Conservation (phyloP, 176 grass and related monocot genomes). For the Saccharum spontaneum region DNA sequence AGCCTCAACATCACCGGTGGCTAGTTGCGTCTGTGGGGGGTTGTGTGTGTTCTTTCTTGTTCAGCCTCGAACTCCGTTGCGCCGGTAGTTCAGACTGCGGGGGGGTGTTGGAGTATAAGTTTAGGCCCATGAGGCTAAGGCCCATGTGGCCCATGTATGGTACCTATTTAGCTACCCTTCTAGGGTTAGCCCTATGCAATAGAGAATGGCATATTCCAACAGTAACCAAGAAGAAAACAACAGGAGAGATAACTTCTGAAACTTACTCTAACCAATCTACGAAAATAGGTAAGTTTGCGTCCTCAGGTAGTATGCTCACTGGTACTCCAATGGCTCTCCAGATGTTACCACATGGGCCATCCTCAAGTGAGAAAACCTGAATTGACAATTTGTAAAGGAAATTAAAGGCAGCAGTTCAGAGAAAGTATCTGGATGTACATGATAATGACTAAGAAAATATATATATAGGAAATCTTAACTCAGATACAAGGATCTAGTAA, state of each 20-base stretch:
- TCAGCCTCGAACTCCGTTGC: no score
- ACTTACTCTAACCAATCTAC: slow-evolving; percentile 98
- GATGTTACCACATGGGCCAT: slow-evolving; percentile 57
- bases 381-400: slow-evolving; percentile 30
- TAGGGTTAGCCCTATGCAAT: no score
- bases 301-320: slow-evolving; percentile 53
- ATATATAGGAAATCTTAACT: slow-evolving; percentile 14
- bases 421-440: neutral
- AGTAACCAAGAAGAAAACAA: slow-evolving; percentile 26
- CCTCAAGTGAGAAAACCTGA: slow-evolving; percentile 88
- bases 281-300: slow-evolving; percentile 22
- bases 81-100: no score
- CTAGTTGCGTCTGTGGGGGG: no score
- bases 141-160: no score
- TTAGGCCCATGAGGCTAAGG: no score
- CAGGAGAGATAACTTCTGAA: slow-evolving; percentile 38
- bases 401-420: neutral
- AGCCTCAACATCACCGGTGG: no score
- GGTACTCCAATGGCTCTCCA: slow-evolving; percentile 68
- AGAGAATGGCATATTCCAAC: no score
- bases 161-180: no score
- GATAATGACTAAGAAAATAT: neutral
- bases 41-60: no score
- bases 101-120: no score
- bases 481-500: slow-evolving; percentile 6